phyloP scores from a whole-genome alignment of 2,329 filamentous ascomycete species.

The Cordyceps farinosa region DNA sequence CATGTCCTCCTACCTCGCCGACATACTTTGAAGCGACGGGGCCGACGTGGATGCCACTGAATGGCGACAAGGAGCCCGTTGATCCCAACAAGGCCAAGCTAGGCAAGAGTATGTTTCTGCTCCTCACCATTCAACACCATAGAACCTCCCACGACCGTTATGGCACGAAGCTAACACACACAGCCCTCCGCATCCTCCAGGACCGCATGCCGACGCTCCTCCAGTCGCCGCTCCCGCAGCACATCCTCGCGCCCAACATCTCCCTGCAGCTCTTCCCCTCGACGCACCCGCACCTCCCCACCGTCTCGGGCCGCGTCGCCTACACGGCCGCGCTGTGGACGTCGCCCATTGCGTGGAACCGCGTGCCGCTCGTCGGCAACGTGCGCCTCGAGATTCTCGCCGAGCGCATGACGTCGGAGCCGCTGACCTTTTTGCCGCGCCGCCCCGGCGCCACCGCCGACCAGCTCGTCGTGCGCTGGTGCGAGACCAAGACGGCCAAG shows the following conservation, averaged over 20 bases:
- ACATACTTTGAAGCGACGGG: conserved; percentile 34
- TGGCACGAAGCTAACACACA: conserved; percentile 9
- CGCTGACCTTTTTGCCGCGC: conserved; percentile 44
- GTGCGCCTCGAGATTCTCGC: conserved; percentile 83
- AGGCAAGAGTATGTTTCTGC: conserved; percentile 51
- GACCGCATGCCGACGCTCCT: conserved; percentile 64
- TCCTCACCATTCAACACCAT: not conserved
- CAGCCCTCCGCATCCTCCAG: conserved; percentile 63
- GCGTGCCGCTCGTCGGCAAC: conserved; percentile 85
- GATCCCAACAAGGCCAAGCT: conserved; percentile 61
- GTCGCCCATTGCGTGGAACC: conserved; percentile 91
- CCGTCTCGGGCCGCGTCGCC: conserved; percentile 83
- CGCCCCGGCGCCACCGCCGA: conserved; percentile 60
- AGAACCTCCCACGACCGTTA: conserved; percentile 5
- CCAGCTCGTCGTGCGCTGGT: conserved; percentile 89
- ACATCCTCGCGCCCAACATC: conserved; percentile 73
- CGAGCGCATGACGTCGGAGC: conserved; percentile 75
- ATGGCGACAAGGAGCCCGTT: conserved; percentile 35
- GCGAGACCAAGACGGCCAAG: conserved; percentile 35
- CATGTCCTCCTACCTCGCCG: conserved; percentile 19
- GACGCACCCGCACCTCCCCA: conserved; percentile 83
- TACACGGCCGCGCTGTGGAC: conserved; percentile 96
- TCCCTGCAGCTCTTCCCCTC: conserved; percentile 67
- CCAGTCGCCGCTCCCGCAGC: conserved; percentile 64
- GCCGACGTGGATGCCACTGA: conserved; percentile 27